Conservation (phyloP, 495 filamentous ascomycete species). For the Talaromyces borbonicus region DNA sequence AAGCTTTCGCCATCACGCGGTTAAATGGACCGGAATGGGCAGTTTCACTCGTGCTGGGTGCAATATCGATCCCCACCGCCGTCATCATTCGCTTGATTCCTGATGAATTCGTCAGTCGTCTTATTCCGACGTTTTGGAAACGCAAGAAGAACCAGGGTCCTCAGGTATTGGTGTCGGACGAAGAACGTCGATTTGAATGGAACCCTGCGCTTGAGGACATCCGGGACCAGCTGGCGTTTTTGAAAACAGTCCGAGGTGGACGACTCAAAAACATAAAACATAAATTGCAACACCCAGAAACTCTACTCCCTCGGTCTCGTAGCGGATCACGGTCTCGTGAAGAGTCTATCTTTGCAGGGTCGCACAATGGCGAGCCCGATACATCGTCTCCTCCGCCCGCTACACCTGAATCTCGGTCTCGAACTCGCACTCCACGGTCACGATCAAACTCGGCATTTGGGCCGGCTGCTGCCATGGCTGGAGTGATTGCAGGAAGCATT, state of each 20-base stretch:
- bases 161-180: conserved; percentile 57
- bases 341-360: conserved; percentile 62
- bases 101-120: conserved; percentile 48
- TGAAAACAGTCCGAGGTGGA: conserved; percentile 66
- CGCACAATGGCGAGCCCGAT: conserved; percentile 42
- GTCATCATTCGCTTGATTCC: conserved; percentile 66
- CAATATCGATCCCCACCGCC: conserved; percentile 60
- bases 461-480: conserved; percentile 72
- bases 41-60: conserved; percentile 60
- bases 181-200: conserved; percentile 60
- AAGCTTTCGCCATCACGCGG: conserved; percentile 53
- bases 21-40: conserved; percentile 65
- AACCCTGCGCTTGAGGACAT: conserved; percentile 56
- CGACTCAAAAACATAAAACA: conserved; percentile 81
- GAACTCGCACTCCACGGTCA: conserved; percentile 57
- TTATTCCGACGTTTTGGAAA: conserved; percentile 44
- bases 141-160: conserved; percentile 33
- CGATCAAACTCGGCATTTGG: conserved; percentile 81
- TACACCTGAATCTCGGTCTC: conserved; percentile 64
- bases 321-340: conserved; percentile 68
- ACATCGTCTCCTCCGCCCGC: conserved; percentile 39
- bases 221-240: conserved; percentile 67
- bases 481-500: conserved; percentile 78
- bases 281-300: conserved; percentile 71
- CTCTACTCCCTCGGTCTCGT: conserved; percentile 58